Evolutionary conservation across 768 basidiomycete species (phyloP), one percentile per base, ranked within the genome.

Genomic region (Boletellus emodensis): DNA sequence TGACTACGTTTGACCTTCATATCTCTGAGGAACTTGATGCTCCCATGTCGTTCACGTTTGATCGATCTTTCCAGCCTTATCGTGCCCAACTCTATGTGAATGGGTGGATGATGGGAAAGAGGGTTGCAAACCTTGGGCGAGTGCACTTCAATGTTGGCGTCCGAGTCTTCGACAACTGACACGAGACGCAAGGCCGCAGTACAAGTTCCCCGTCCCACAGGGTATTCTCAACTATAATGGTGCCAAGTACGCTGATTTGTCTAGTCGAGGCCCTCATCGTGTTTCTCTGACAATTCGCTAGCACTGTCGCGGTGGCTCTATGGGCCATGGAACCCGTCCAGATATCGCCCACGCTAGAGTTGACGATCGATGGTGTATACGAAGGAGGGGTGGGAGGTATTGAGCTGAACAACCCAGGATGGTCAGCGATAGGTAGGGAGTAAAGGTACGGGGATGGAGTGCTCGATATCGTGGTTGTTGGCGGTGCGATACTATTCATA

Each of bases 21-120:
- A 72, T 91, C 28, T 79, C 84, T 0, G 54, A 63, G 11, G 81
- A 75, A 18, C 66, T 80, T n/a, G 90, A 92, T 58, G 77, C 81
- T 5, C 79, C 80, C 54, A 69, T 91, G 57, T 85, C 84, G 13
- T 88, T 91, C 61, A 80, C 75, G 1, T 91, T 90, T 61, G 77
- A 82, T 42, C 76, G 83, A 41, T 65, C 75, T 1, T 75, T 75
- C 4, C 82, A 86, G 58, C 76, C 86, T 20, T 91, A 90, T 59
- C 78, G 89, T 14, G 82, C 84, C 3, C 73, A 81, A 39, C 57
- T 92, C 37, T 91, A 87, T 51, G 84, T 92, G 17, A 91, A 93
- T 58, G 90, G 90, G 12, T 93, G 90, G 90, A 85, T 86, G 80
- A 88, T 88, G 80, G 90, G 90, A 9, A 91, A 90, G 69, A 66